phyloP scores from a whole-genome alignment of 192 early-diverging fungal genomes.

The Coemansia sp. region DNA sequence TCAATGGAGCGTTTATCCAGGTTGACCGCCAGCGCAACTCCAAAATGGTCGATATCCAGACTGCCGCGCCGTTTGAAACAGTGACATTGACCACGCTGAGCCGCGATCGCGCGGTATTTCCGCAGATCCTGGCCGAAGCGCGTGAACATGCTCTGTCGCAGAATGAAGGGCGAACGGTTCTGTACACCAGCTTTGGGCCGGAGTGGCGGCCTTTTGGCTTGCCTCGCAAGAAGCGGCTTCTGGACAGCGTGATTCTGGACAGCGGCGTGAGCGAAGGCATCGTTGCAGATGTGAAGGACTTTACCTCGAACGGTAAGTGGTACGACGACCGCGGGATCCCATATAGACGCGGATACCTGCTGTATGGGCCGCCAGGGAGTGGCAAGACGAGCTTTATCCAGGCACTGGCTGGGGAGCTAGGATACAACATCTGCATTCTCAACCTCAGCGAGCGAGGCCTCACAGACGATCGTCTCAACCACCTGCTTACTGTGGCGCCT shows the following conservation, averaged over 20 bases:
- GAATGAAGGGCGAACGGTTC: conserved; percentile 93
- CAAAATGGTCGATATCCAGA: conserved; percentile 88
- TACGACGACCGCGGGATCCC: conserved; percentile 84
- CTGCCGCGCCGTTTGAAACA: conserved; percentile 93
- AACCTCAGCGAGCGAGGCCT: conserved; percentile 80
- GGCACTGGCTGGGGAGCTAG: conserved; percentile 83
- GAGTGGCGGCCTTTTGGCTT: conserved; percentile 97
- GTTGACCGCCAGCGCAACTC: conserved; percentile 79
- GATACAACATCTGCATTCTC: conserved; percentile 86
- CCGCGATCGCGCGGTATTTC: conserved; percentile 76
- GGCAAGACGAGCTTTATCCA: conserved; percentile 94
- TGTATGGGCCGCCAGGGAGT: conserved; percentile 86
- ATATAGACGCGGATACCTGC: conserved; percentile 85
- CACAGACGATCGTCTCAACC: conserved; percentile 82
- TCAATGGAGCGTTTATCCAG: conserved; percentile 79
- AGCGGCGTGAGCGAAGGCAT: conserved; percentile 65
- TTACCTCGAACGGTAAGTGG: conserved; percentile 80
- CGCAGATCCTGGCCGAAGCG: conserved; percentile 76
- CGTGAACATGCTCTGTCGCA: conserved; percentile 78
- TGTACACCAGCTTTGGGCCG: conserved; percentile 92
- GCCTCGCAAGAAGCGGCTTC: conserved; percentile 74
- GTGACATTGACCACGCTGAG: conserved; percentile 88
- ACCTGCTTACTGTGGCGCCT: conserved; percentile 76
- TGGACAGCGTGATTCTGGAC: conserved; percentile 76
- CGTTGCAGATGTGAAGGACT: conserved; percentile 69